These are phyloP conservation scores for Venturia oleaginea DNA, from an alignment of 2,329 filamentous ascomycete species.

Conservation along the genomic window DNA sequence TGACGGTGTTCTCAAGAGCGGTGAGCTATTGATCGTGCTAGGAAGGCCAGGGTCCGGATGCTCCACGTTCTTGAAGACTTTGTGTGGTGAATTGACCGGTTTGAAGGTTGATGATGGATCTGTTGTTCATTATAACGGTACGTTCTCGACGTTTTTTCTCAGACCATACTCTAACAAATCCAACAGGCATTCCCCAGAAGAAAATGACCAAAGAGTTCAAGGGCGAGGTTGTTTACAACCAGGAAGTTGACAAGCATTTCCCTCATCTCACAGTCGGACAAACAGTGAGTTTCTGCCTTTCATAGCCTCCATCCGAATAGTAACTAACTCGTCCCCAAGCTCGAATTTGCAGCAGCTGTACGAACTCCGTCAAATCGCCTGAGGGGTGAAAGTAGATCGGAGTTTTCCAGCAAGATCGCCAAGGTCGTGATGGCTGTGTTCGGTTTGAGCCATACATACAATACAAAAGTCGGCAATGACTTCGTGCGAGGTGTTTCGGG, in stretches of 20 bases:
- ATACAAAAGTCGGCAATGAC: slow-evolving; percentile 48
- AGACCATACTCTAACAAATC: slow-evolving; percentile 10
- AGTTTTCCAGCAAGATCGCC: slow-evolving; percentile 51
- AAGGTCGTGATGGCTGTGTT: slow-evolving; percentile 57
- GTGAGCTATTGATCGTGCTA: slow-evolving; percentile 40
- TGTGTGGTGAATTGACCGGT: slow-evolving; percentile 52
- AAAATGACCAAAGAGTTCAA: slow-evolving; percentile 39
- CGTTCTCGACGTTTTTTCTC: slow-evolving; percentile 18
- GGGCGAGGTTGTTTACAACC: slow-evolving; percentile 38
- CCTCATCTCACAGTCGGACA: slow-evolving; percentile 49
- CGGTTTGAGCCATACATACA: slow-evolving; percentile 45
- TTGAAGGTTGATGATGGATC: slow-evolving; percentile 44
- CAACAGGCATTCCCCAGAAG: slow-evolving; percentile 14
- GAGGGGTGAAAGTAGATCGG: slow-evolving; percentile 50
- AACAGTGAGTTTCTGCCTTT: slow-evolving; percentile 41
- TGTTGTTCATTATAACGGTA: slow-evolving; percentile 53
- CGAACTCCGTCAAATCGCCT: slow-evolving; percentile 43
- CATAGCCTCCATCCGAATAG: too few relatives aligned
- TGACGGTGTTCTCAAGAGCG: slow-evolving; percentile 42
- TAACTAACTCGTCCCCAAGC: not conserved
- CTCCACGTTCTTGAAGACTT: slow-evolving; percentile 53
- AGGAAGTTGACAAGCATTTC: slow-evolving; percentile 44
- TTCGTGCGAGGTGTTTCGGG: slow-evolving; percentile 52
- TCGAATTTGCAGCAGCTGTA: slow-evolving; percentile 53
- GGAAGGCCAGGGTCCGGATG: slow-evolving; percentile 49